Evolutionary conservation across 2,329 filamentous ascomycete genomes (phyloP), one percentile per base, ranked within the genome.

Genomic region (Alternaria triticimaculans): DNA sequence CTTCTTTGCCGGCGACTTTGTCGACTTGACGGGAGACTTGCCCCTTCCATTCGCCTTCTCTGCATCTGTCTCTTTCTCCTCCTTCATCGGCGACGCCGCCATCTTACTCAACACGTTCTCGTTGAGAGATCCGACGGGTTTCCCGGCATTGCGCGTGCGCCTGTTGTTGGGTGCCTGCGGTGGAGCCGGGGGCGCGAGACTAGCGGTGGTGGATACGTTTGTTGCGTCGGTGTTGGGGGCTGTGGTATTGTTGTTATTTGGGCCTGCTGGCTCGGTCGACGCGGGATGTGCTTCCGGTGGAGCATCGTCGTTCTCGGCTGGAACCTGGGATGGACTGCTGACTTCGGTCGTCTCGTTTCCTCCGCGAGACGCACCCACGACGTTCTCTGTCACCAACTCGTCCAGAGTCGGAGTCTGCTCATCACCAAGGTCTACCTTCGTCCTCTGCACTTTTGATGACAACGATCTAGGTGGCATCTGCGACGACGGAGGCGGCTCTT

Each of bases 201-300:
- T 0, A 4, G 25, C 12, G n/a, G n/a, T 8, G 26, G 4, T 30
- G 10, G 1, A 0, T 30, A 1, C 6, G 4, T 30, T 18, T 2
- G 48, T 18, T 3, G 14, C 18, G 2, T 6, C 1, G 18, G 8
- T 21, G 26, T 21, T 20, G n/a, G n/a, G n/a, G 11, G 3, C 2
- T 1, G 2, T 51, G 1, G 6, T 10, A 8, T 2, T 3, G 12
- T 10, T 1, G 48, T 9, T n/a, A 6, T 30, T 30, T 6, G 46
- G 10, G 1, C 8, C 9, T 1, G 46, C 46, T 25, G 4, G 0
- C 21, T 25, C 14, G 1, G 8, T 11, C 3, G 44, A 10, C 6
- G 44, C 12, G 1, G 44, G 11, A 9, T 1, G 3, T 4, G 1
- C 20, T 11, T 15, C 20, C 3, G 44, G 12, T 2, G 44, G 6